Evolutionary conservation across 306 rosid genomes (phyloP), one percentile per base, ranked within the genome.

Genomic region (Neltuma alba): DNA sequence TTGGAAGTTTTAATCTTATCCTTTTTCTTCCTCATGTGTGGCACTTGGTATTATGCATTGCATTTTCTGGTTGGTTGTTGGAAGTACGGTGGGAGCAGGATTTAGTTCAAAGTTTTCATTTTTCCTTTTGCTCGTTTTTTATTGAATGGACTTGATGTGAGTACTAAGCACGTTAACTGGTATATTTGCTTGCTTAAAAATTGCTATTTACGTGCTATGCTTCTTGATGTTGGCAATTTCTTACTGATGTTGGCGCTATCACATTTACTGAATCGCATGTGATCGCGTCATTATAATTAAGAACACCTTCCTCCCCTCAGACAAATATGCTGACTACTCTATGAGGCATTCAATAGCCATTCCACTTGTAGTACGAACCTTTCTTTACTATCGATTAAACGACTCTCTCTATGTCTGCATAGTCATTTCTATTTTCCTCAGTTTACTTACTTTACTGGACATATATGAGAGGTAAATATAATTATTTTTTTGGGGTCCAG

Each of bases 1-100:
- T 60, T 33, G 2, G 50, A 34, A 14, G 31, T 69, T 79, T 27
- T 7, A 11, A 8, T 34, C 20, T 1, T 52, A 1, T 52, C 12
- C n/a, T n/a, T 48, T 33, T n/a, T 9, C 62, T 28, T 9, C n/a
- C 64, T 48, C 5, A 36, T 18, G 37, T 2, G 60, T 72, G 28
- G 48, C 40, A 54, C 28, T 57, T 57, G 74, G 64, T 71, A 47
- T 38, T 77, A 10, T n/a, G 61, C 60, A n/a, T 70, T 16, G 23
- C 14, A 16, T 45, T 28, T 1, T 42, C 28, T 41, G 34, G 21
- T 41, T 72, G 58, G 44, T 7, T 79, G 11, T 20, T 34, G 12
- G 13, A 11, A 14, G 50, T n/a, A 21, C 1, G 72, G 16, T 23
- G 20, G 30, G 30, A 27, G 10, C 27, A 16, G 69, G 21, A 10